Evolutionary conservation across 164 flowering plant species (phyloP).

Genomic region (Stephania japonica): DNA sequence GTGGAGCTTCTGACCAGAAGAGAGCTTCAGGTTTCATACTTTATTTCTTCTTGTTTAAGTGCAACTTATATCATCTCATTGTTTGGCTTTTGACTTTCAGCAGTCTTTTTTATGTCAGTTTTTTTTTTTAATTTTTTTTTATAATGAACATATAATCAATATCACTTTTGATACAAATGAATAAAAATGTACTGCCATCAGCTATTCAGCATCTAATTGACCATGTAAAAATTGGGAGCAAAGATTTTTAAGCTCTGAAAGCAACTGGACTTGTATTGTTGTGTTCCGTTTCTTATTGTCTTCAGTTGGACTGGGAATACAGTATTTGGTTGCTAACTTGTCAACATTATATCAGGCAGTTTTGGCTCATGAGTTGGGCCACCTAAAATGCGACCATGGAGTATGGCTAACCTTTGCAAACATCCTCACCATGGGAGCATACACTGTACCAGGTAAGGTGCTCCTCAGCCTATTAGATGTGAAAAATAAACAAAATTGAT

Average conservation of each 20-base stretch:
- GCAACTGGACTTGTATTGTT: not conserved
- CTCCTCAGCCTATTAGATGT: not conserved
- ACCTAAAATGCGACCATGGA: constrained; percentile 97
- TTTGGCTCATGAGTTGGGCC: constrained; percentile 95
- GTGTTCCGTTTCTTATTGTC: not conserved
- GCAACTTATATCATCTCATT: not conserved
- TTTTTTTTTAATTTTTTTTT: too few relatives aligned
- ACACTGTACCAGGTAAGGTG: constrained; percentile 73
- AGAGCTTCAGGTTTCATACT: constrained; percentile 73
- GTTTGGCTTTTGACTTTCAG: not conserved
- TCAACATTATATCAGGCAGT: constrained; percentile 54
- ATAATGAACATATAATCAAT: too few relatives aligned
- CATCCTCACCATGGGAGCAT: constrained; percentile 86
- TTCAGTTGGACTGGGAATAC: not conserved
- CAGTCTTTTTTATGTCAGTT: not conserved
- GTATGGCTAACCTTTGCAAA: constrained; percentile 96
- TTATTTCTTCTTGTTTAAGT: constrained; percentile 1
- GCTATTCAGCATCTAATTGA: not conserved
- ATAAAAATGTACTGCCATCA: not conserved
- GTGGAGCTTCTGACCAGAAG: constrained; percentile 84
- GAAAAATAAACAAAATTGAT: not conserved
- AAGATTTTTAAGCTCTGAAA: not conserved
- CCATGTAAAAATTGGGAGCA: too few relatives aligned
- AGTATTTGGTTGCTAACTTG: not conserved
- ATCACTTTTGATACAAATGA: not conserved